phyloP scores from a whole-genome alignment of 495 filamentous ascomycete genomes.

The Xylaria grammica region DNA sequence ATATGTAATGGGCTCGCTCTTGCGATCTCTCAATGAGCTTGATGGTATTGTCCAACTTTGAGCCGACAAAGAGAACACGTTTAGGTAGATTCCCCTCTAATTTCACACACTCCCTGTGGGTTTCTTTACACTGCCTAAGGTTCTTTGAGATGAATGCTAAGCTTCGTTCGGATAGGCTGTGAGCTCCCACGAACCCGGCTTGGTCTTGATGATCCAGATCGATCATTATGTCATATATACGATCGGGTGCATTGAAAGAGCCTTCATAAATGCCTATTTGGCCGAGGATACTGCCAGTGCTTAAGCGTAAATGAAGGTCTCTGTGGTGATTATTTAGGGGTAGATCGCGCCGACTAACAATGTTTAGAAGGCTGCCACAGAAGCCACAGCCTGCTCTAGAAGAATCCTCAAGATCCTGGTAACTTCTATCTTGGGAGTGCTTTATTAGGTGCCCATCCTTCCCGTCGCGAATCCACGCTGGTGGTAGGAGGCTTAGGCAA shows the following conservation, averaged over 20 bases:
- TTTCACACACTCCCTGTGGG: not conserved
- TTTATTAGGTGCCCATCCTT: too few relatives aligned
- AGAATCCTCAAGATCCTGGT: constrained; percentile 4
- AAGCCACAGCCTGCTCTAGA: not conserved
- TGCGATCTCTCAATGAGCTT: constrained; percentile 3
- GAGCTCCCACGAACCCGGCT: not conserved
- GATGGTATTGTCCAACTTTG: not conserved
- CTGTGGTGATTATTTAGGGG: too few relatives aligned
- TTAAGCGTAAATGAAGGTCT: too few relatives aligned
- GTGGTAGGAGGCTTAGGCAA: too few relatives aligned
- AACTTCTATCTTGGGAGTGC: not conserved
- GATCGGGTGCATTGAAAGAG: not conserved
- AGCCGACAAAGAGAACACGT: constrained; percentile 1
- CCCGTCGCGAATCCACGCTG: too few relatives aligned
- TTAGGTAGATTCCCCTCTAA: not conserved
- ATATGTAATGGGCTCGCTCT: not conserved
- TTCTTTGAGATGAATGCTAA: not conserved
- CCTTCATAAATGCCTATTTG: too few relatives aligned
- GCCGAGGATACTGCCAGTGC: too few relatives aligned
- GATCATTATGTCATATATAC: not conserved
- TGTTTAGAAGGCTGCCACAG: not conserved
- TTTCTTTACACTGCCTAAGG: too few relatives aligned
- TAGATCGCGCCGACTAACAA: not conserved
- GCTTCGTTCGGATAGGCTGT: not conserved
- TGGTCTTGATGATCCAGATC: not conserved